Percentiles rank a stretch among this genome's conserved stretches.
Conservation (phyloP, 202 grass and related monocot species). For the Zoysia matrella region DNA sequence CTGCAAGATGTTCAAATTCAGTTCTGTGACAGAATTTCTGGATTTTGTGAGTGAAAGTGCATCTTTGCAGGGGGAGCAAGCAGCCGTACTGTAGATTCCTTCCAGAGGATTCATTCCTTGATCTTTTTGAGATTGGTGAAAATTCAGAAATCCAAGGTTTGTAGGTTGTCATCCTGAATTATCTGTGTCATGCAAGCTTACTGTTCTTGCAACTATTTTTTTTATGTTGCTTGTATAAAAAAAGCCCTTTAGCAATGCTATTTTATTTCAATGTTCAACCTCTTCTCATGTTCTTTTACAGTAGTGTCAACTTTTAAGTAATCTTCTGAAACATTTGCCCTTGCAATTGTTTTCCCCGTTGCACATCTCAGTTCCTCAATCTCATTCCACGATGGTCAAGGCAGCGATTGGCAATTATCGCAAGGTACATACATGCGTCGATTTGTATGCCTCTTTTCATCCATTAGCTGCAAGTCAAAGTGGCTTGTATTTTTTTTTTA, state of each 20-base stretch:
- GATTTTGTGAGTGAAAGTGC: conserved; percentile 20
- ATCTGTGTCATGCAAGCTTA: conserved; percentile 4
- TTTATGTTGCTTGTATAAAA: background rate
- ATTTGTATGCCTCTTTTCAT: conserved; percentile 2
- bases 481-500: conserved; percentile 38
- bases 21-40: conserved; percentile 16
- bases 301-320: conserved; percentile 6
- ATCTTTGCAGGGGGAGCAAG: conserved; percentile 80
- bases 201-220: background rate
- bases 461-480: conserved; percentile 10
- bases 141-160: conserved; percentile 88
- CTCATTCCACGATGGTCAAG: conserved; percentile 65
- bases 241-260: background rate
- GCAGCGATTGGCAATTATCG: conserved; percentile 70
- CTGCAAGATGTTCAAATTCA: conserved; percentile 29
- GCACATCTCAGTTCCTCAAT: conserved; percentile 66
- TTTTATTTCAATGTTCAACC: background rate
- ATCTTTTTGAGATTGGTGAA: conserved; percentile 71
- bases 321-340: conserved; percentile 24
- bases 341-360: conserved; percentile 3
- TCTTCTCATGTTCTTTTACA: background rate
- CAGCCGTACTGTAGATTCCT: conserved; percentile 90
- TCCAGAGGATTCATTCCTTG: conserved; percentile 84
- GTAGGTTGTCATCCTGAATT: conserved; percentile 25
- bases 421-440: conserved; percentile 51